Percentiles rank a stretch among this genome's conserved stretches.
phyloP scores from a whole-genome alignment of 495 filamentous ascomycete genomes.

The Platismatia glauca region DNA sequence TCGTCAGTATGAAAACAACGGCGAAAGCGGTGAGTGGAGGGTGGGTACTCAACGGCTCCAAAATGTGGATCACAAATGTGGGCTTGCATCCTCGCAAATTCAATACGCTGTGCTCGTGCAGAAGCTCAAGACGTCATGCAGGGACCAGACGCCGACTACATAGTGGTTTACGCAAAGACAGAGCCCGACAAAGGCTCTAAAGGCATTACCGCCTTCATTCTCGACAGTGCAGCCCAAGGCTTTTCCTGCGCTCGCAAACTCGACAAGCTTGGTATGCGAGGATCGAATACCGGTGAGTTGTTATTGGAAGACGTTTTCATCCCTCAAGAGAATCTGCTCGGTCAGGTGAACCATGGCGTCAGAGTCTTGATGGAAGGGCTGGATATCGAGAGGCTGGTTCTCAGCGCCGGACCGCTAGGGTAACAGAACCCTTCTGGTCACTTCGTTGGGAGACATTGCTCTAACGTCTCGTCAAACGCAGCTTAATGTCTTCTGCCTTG shows the following conservation, averaged over 20 bases:
- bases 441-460: background rate
- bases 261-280: slow-evolving; percentile 97
- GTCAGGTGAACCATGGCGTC: slow-evolving; percentile 71
- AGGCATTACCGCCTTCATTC: slow-evolving; percentile 91
- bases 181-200: slow-evolving; percentile 70
- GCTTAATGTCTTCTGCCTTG: slow-evolving; percentile 87
- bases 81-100: slow-evolving; percentile 13
- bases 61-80: slow-evolving; percentile 99
- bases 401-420: slow-evolving; percentile 84
- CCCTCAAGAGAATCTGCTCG: slow-evolving; percentile 70
- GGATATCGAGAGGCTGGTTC: slow-evolving; percentile 86
- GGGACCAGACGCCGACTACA: slow-evolving; percentile 82
- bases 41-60: slow-evolving; percentile 78
- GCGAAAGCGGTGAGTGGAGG: slow-evolving; percentile 77
- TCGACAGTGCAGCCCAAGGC: slow-evolving; percentile 62
- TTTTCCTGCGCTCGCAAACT: slow-evolving; percentile 87
- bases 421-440: slow-evolving; percentile 23
- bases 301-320: slow-evolving; percentile 91
- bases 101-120: background rate
- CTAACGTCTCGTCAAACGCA: slow-evolving; percentile 22
- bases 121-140: slow-evolving; percentile 22
- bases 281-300: slow-evolving; percentile 91
- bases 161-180: slow-evolving; percentile 95
- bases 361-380: slow-evolving; percentile 92
- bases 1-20: slow-evolving; percentile 87